Evolutionary conservation across 345 rosid genomes (phyloP).

Genomic region (Geranium brycei): DNA sequence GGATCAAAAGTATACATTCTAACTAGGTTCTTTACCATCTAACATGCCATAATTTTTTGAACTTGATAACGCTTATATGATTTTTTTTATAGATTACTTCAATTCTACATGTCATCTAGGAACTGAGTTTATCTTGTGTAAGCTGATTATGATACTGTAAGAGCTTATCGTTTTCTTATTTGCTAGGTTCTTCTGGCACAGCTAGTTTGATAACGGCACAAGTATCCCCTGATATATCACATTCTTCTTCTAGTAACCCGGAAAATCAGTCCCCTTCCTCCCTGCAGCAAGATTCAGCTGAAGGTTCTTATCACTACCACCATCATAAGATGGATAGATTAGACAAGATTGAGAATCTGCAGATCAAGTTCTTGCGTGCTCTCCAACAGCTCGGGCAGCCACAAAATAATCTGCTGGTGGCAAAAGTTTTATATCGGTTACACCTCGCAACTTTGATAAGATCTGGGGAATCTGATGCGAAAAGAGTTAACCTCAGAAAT

Average conservation of each 20-base stretch:
- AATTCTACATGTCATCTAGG: background rate
- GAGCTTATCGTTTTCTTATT: constrained; percentile 11
- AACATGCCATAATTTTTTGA: background rate
- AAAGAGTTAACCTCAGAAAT: constrained; percentile 32
- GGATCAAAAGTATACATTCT: background rate
- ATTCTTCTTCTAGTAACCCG: constrained; percentile 28
- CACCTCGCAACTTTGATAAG: constrained; percentile 68
- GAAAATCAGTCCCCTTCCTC: constrained; percentile 24
- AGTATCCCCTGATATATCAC: constrained; percentile 20
- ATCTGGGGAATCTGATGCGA: constrained; percentile 57
- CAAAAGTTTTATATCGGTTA: constrained; percentile 68
- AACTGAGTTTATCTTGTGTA: background rate
- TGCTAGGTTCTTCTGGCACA: constrained; percentile 23
- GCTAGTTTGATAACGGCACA: constrained; percentile 22
- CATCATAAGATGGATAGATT: constrained; percentile 33
- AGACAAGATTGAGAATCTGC: constrained; percentile 55
- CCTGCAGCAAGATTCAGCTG: constrained; percentile 25
- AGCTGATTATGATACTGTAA: constrained; percentile 6
- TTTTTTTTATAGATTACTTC: background rate
- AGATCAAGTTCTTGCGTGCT: constrained; percentile 56
- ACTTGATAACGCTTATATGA: background rate
- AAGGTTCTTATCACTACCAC: constrained; percentile 23
- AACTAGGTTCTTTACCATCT: background rate
- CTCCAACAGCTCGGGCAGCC: constrained; percentile 50
- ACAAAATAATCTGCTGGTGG: constrained; percentile 50